Conservation (phyloP, 305 asterid genomes). For the Lippia alba region DNA sequence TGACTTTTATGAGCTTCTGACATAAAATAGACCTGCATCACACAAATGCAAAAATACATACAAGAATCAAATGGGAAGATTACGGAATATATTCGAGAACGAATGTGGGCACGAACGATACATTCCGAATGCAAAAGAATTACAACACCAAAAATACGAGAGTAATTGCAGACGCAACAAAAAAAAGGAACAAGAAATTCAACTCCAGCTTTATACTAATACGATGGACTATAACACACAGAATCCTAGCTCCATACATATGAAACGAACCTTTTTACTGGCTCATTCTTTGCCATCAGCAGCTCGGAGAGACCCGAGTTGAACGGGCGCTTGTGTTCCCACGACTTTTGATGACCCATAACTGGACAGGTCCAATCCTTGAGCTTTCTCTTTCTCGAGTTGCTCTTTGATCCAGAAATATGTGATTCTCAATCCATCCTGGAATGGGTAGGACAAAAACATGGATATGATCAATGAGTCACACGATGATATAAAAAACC, state of each 20-base stretch:
- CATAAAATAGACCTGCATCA: not conserved
- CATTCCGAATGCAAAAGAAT: constrained; percentile 14
- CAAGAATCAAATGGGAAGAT: not conserved
- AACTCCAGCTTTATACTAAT: constrained; percentile 6
- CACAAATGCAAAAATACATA: not conserved
- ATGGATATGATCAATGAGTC: constrained; percentile 14
- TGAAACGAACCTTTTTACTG: not conserved
- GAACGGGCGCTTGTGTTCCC: constrained; percentile 81
- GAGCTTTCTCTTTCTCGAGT: constrained; percentile 65
- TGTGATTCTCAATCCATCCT: constrained; percentile 79
- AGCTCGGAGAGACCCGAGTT: constrained; percentile 79
- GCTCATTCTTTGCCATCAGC: constrained; percentile 80
- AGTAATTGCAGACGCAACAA: not conserved
- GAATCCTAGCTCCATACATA: not conserved
- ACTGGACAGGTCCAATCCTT: constrained; percentile 50
- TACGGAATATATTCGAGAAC: constrained; percentile 10
- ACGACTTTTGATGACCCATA: constrained; percentile 80
- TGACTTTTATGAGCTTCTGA: not conserved
- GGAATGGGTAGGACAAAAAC: constrained; percentile 1
- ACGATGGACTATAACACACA: not conserved
- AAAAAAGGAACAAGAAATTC: not conserved
- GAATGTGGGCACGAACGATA: constrained; percentile 5
- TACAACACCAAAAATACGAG: constrained; percentile 1
- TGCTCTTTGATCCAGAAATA: constrained; percentile 80
- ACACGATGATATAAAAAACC: too few relatives aligned